Conservation (phyloP, 768 basidiomycete species). For the Psilocybe sp. region DNA sequence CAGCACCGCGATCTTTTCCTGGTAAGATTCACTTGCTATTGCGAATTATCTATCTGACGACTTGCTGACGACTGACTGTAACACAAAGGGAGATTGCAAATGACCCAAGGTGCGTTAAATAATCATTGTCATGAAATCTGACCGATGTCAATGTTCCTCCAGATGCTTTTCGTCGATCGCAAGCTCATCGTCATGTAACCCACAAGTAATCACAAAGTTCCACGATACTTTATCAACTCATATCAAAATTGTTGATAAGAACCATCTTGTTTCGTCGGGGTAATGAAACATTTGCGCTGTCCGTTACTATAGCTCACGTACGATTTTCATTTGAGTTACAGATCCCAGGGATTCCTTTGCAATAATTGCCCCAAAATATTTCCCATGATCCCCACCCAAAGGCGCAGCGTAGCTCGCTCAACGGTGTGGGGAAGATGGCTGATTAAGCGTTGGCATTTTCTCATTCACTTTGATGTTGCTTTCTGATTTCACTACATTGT, state of each 20-base stretch:
- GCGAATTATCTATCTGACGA: background rate
- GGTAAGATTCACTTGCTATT: constrained; percentile 27
- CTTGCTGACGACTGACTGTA: constrained; percentile 1
- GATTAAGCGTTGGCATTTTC: constrained; percentile 41
- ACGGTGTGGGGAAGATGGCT: constrained; percentile 60
- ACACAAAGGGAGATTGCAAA: constrained; percentile 61
- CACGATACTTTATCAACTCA: constrained; percentile 43
- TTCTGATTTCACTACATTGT: background rate
- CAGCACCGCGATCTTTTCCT: constrained; percentile 48
- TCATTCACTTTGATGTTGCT: background rate
- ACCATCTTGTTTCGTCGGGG: constrained; percentile 67
- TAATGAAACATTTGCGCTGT: constrained; percentile 24
- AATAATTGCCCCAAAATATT: constrained; percentile 55
- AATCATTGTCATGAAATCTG: background rate
- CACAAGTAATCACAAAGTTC: constrained; percentile 57
- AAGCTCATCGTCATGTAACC: constrained; percentile 39
- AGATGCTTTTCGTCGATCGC: constrained; percentile 59
- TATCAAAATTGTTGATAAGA: constrained; percentile 49
- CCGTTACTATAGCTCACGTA: background rate
- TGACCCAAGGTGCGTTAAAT: constrained; percentile 47
- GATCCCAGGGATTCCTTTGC: constrained; percentile 60
- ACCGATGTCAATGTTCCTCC: background rate
- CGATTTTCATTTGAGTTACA: constrained; percentile 7
- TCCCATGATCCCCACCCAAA: constrained; percentile 21
- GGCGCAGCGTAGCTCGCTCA: constrained; percentile 30